Base-by-base conservation (phyloP, 768 basidiomycete genomes). In the Termitomyces sp. region DNA sequence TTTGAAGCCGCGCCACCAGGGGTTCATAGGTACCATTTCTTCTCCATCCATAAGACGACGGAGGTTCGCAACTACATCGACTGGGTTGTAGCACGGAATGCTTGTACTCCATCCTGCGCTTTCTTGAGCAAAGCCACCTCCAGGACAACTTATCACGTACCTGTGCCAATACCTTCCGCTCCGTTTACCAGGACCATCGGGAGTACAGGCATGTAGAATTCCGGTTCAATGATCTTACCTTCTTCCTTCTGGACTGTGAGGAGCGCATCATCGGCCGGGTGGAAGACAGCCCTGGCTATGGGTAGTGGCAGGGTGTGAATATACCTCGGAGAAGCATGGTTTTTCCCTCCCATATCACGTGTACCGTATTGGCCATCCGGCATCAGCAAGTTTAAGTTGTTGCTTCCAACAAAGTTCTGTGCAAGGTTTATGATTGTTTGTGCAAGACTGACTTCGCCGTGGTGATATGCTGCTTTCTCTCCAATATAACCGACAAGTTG, bases 331-430 rank as follows among this genome's bases (percentile, higher is more conserved):
- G 94, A 90, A 53, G 96, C 97, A 63, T 94, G 91, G 68, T 99
- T 95, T 74, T 98, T 98, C 40, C 96, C 96, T 51, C 96, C 97
- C 69, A 82, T 74, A 56, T 86, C 86, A 64, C 96, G 92, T 45
- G 95, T 97, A 72, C 96, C 96, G 71, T 89, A 99, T 73, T 98
- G 95, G 68, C 97, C 97, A 57, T 85, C 86, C 9, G 97, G 97
- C 49, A 78, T 65, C 45, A 99, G 75, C 53, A 98, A 68, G 68
- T 94, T 96, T 67, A 98, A 64, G 68, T 99, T 99, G 77, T 98
- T 99, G 65, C 88, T 89, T 11, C 97, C 97, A 31, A 98, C 94
- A 63, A 81, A 98, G 68, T 90, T 82, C 67, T 99, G 97, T 7
- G 97, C 96, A 59, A 98, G 75, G 65, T 89, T 90, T 72, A 99